A percentile compares a stretch with the other conserved stretches of the same genome.
Conservation (phyloP, 768 basidiomycete genomes). For the Boletus bicolor region DNA sequence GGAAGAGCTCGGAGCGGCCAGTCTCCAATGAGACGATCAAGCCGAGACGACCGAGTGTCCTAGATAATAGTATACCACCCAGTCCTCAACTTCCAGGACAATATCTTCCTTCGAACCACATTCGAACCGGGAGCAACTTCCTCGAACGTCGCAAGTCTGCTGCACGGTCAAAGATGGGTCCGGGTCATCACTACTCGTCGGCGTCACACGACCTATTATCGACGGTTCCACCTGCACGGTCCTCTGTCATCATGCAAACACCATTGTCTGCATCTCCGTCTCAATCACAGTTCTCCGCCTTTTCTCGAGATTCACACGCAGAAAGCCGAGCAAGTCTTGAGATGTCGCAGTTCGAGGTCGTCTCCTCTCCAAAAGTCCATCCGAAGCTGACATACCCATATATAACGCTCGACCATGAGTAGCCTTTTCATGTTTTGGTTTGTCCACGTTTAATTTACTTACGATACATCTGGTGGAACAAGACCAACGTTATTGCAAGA, state of each 20-base stretch:
- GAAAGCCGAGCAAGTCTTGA: constrained; percentile 56
- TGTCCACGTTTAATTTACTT: constrained; percentile 16
- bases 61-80: constrained; percentile 50
- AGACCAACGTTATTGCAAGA: constrained; percentile 14
- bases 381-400: constrained; percentile 56
- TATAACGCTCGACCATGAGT: constrained; percentile 46
- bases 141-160: constrained; percentile 27
- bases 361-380: constrained; percentile 46
- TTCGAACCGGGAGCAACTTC: constrained; percentile 31
- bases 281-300: constrained; percentile 23
- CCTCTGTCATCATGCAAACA: constrained; percentile 15
- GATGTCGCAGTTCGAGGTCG: constrained; percentile 63
- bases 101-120: constrained; percentile 35
- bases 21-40: constrained; percentile 36
- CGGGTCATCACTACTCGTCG: constrained; percentile 22
- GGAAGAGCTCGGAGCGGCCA: constrained; percentile 39
- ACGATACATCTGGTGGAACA: constrained; percentile 11
- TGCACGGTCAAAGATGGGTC: constrained; percentile 18
- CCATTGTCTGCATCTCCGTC: constrained; percentile 28
- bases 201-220: constrained; percentile 32
- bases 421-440: constrained; percentile 16
- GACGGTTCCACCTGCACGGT: constrained; percentile 5
- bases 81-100: constrained; percentile 61
- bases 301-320: constrained; percentile 23
- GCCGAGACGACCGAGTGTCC: constrained; percentile 45